Base-by-base conservation (phyloP, 805 yeast species). In the Pichia pseudocactophila region DNA sequence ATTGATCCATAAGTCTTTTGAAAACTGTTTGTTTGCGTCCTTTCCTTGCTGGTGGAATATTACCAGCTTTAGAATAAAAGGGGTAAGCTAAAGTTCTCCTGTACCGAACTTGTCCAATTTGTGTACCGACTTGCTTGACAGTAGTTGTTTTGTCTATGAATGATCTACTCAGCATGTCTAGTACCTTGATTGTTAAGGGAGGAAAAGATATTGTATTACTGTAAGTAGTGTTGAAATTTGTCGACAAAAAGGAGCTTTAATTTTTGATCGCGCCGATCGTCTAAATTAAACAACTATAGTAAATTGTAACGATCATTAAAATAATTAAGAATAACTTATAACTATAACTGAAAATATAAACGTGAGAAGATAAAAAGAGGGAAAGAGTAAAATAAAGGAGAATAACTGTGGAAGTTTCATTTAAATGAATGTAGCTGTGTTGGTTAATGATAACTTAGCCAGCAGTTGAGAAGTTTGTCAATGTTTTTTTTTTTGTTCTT, bases 1-100 rank as follows among this genome's bases (percentile, higher is more conserved):
- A 88, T 50, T 72, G 76, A 50, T 77, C 75, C 74, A 87, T 67
- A 32, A 78, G 76, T 58, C 75, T 70, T 53, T 74, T 75, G 57
- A 82, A 69, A 45, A 73, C 74, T 8, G 83, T 71, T 49, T 59
- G 64, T 40, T 68, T 71, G 46, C 64, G 61, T 47, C 60, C 56
- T 50, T 61, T 45, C 42, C 59, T 50, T 18, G 57, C 42, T 20
- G 61, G 61, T 28, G 63, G 62, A 66, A 67, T 53, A 59, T 66
- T 49, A 45, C 65, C 65, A 42, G 68, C 63, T 44, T 64, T 67
- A n/a, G 70, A 69, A 50, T 73, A 74, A 34, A 61, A 60, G 9
- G 80, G 80, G 51, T 76, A 76, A 2, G 78, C 79, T 37, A 74
- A 58, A 34, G 66, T 64, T 58, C 80, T 66, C 52, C 72, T 65